A percentile compares a stretch with the other conserved stretches of the same genome.
phyloP scores from a whole-genome alignment of 169 alveolate genomes.

The Eimeria sp. region DNA sequence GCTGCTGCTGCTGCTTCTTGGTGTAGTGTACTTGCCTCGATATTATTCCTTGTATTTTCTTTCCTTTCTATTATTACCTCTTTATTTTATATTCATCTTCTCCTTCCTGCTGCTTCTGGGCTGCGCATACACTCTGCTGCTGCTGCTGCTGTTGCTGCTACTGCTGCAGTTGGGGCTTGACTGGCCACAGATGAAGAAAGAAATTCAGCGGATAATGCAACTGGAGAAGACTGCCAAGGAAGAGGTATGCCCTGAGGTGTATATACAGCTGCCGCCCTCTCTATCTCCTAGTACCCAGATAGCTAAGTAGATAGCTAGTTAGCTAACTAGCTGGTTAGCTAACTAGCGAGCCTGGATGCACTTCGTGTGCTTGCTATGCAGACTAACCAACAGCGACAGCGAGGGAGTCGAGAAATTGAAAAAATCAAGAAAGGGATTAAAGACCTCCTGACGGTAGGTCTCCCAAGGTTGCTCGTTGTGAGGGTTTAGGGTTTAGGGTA shows the following conservation, averaged over 20 bases:
- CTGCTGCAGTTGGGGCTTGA: constrained; percentile 62
- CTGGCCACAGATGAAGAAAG: constrained; percentile 12
- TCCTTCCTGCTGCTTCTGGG: background rate
- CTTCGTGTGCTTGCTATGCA: background rate
- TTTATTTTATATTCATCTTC: too few relatives aligned
- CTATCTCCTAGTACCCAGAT: background rate
- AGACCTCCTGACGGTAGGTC: constrained; percentile 31
- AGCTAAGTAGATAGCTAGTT: constrained; percentile 18
- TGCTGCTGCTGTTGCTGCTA: constrained; percentile 62
- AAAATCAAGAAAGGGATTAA: constrained; percentile 7
- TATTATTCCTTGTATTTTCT: too few relatives aligned
- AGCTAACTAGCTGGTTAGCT: constrained; percentile 1
- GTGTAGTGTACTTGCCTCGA: too few relatives aligned
- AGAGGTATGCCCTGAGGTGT: constrained; percentile 26
- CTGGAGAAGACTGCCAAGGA: constrained; percentile 27
- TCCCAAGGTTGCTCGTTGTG: background rate
- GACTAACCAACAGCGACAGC: constrained; percentile 38
- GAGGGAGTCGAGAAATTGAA: background rate
- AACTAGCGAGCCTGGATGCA: background rate
- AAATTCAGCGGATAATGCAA: constrained; percentile 36
- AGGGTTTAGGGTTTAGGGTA: constrained; percentile 48
- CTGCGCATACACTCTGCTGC: background rate
- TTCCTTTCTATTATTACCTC: too few relatives aligned
- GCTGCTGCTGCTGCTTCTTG: too few relatives aligned
- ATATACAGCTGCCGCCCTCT: background rate